phyloP scores from a whole-genome alignment of 495 filamentous ascomycete species.

The Podospora australis region DNA sequence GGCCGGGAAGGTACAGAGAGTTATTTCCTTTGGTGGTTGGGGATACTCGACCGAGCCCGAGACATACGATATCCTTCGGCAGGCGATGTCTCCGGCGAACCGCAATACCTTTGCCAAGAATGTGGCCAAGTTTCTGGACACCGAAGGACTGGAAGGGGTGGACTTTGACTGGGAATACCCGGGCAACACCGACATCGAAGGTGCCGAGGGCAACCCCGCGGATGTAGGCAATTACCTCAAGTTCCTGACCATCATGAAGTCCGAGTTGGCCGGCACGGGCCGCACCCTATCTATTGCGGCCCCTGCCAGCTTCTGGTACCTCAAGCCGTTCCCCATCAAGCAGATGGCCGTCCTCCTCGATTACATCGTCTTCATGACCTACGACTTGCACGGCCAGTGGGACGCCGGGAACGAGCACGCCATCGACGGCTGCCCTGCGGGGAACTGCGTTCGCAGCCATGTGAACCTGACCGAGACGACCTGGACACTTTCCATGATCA shows the following conservation, averaged over 20 bases:
- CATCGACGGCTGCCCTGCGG: slow-evolving; percentile 25
- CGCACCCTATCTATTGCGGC: slow-evolving; percentile 22
- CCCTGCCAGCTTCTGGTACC: slow-evolving; percentile 14
- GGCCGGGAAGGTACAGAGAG: slow-evolving; percentile 15
- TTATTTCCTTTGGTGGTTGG: slow-evolving; percentile 38
- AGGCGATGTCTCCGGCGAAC: slow-evolving; percentile 16
- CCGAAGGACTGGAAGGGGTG: slow-evolving; percentile 29
- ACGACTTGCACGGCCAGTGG: slow-evolving; percentile 27
- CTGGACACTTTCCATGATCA: slow-evolving; percentile 37
- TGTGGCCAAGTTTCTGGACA: slow-evolving; percentile 21
- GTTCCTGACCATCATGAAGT: slow-evolving; percentile 15
- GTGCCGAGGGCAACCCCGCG: slow-evolving; percentile 9
- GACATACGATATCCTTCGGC: slow-evolving; percentile 19
- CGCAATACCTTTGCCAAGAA: slow-evolving; percentile 19
- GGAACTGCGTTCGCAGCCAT: slow-evolving; percentile 38
- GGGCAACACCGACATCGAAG: slow-evolving; percentile 25
- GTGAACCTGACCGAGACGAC: slow-evolving; percentile 40
- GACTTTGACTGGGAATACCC: slow-evolving; percentile 42
- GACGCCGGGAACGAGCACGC: slow-evolving; percentile 5
- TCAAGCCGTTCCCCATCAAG: slow-evolving; percentile 14
- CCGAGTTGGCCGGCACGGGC: slow-evolving; percentile 3
- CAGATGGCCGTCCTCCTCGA: slow-evolving; percentile 17
- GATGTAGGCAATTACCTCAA: slow-evolving; percentile 19
- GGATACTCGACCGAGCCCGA: slow-evolving; percentile 14
- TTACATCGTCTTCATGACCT: slow-evolving; percentile 30